Evolutionary conservation across 768 basidiomycete species (phyloP).

Genomic region (Lactarius hatsudake): DNA sequence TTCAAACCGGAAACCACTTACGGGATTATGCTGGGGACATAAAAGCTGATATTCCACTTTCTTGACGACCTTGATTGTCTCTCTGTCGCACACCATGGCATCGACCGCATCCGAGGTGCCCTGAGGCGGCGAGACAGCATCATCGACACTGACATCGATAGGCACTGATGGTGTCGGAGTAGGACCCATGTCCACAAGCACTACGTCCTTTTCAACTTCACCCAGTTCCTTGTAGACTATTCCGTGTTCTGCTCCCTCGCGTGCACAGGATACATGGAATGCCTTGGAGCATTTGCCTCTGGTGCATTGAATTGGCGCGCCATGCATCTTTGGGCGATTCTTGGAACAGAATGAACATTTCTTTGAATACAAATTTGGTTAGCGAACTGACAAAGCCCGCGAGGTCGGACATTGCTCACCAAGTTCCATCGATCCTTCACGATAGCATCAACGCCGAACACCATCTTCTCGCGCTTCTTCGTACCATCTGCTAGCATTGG

Average conservation of each 20-base stretch:
- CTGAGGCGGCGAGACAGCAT: not conserved
- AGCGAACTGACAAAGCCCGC: not conserved
- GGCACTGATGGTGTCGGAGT: constrained; percentile 24
- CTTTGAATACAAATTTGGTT: constrained; percentile 39
- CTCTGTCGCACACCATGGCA: constrained; percentile 33
- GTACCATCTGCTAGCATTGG: constrained; percentile 35
- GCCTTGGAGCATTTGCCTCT: constrained; percentile 93
- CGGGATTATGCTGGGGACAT: constrained; percentile 89
- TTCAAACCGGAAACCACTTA: constrained; percentile 40
- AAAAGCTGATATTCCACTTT: constrained; percentile 74
- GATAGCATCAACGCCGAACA: constrained; percentile 85
- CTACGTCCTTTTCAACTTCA: constrained; percentile 80
- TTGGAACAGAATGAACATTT: constrained; percentile 90
- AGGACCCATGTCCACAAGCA: constrained; percentile 47
- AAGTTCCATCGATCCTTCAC: constrained; percentile 91
- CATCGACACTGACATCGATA: constrained; percentile 40
- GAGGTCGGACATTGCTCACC: constrained; percentile 47
- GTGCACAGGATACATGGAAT: constrained; percentile 91
- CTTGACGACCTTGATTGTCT: constrained; percentile 58
- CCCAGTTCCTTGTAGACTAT: constrained; percentile 60
- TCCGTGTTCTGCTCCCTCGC: constrained; percentile 48
- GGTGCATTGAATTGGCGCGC: constrained; percentile 87
- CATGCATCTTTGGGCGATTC: constrained; percentile 60
- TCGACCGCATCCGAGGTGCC: constrained; percentile 11
- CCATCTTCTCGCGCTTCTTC: constrained; percentile 45